Conservation (phyloP, 2,329 filamentous ascomycete species). For the Scorias spongiosa region DNA sequence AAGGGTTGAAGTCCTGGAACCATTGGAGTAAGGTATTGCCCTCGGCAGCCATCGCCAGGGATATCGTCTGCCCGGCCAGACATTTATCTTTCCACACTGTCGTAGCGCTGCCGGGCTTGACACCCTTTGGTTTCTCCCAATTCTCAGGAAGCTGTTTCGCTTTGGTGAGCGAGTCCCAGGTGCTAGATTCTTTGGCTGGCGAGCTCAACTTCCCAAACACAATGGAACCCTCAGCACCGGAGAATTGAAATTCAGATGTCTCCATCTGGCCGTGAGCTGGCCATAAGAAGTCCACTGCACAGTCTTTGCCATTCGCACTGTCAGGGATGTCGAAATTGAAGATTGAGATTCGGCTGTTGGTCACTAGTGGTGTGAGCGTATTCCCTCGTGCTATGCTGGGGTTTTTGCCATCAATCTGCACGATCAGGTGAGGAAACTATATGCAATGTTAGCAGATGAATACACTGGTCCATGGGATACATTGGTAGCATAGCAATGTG, state of each 20-base stretch:
- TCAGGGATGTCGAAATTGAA: constrained; percentile 55
- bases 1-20: constrained; percentile 49
- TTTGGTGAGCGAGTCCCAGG: neutral
- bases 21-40: constrained; percentile 40
- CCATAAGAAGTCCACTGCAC: constrained; percentile 51
- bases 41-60: constrained; percentile 36
- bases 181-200: constrained; percentile 24
- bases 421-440: constrained; percentile 45
- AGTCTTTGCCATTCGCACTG: constrained; percentile 40
- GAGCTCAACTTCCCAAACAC: constrained; percentile 25
- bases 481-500: no score
- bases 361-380: constrained; percentile 40
- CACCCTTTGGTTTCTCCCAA: neutral
- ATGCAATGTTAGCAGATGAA: no score
- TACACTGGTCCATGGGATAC: no score
- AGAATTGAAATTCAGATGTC: constrained; percentile 43
- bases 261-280: constrained; percentile 41
- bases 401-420: constrained; percentile 40
- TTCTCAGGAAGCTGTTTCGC: neutral
- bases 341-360: constrained; percentile 37
- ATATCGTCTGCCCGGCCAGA: constrained; percentile 36
- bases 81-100: constrained; percentile 40
- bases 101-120: constrained; percentile 38
- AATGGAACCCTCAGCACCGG: constrained; percentile 10
- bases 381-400: constrained; percentile 39